These are phyloP conservation scores for Astrephomene gubernaculifera DNA, from an alignment of 139 green algal species.

Conservation along the genomic window DNA sequence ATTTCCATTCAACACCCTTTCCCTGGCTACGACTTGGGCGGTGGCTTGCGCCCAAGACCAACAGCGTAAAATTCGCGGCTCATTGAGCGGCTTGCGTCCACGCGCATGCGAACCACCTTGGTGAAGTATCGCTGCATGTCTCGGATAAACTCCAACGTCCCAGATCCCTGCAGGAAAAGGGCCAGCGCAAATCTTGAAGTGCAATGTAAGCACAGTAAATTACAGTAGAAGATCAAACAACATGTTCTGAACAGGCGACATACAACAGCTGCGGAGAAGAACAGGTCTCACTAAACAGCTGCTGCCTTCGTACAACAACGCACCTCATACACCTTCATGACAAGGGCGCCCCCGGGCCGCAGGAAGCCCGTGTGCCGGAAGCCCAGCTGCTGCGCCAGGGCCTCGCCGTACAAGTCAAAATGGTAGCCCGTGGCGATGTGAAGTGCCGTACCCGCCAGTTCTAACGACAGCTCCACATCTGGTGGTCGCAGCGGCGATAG, in stretches of 20 bases:
- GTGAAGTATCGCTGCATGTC: constrained; percentile 78
- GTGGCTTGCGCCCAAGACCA: constrained; percentile 60
- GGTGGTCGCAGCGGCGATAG: too few species aligned
- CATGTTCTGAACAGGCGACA: too few species aligned
- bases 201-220: too few species aligned
- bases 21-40: constrained; percentile 35
- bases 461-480: constrained; percentile 81
- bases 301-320: too few species aligned
- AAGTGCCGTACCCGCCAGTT: constrained; percentile 80
- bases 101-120: constrained; percentile 68
- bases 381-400: constrained; percentile 38
- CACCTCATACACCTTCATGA: constrained; percentile 77
- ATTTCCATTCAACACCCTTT: background rate
- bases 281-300: too few species aligned
- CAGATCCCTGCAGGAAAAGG: constrained; percentile 68
- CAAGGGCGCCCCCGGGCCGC: constrained; percentile 68
- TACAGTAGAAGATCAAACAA: too few species aligned
- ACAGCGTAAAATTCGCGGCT: constrained; percentile 71
- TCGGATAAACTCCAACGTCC: constrained; percentile 76
- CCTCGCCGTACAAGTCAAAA: constrained; percentile 56
- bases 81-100: constrained; percentile 64
- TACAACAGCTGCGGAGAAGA: too few species aligned
- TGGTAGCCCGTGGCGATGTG: constrained; percentile 77
- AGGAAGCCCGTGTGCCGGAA: constrained; percentile 60
- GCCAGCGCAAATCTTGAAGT: too few species aligned